Base-by-base conservation (phyloP, 2,329 filamentous ascomycete species). In the Botrytis medusae region DNA sequence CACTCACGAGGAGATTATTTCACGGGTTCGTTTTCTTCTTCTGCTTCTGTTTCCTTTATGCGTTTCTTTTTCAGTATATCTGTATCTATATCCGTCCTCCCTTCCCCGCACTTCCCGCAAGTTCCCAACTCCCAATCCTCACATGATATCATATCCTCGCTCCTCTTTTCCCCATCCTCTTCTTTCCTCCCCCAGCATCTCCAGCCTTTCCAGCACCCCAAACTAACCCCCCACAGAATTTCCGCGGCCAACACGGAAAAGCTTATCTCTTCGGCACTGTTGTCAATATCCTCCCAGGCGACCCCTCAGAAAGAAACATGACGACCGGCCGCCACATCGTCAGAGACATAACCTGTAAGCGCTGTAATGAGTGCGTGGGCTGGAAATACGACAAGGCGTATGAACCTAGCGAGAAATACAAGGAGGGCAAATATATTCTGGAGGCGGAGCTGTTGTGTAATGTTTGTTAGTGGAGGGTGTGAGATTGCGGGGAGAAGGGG, bases 381-480 rank as follows among this genome's bases (percentile, higher is more conserved):
- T 99, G 96, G 96, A 98, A 97, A 83, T 99, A 99, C 82, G 96
- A 99, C 84, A 97, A 97, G 85, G 96, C 96, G 1, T 98, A 93
- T 82, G 96, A 99, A 85, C 83, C 86, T 48, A 91, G 88, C 76
- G 95, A 99, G 87, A 97, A 97, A 84, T 99, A 99, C 85, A 99
- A 99, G 86, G 96, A 99, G 86, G 95, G 94, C 72, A 99, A 98
- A 85, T 98, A 93, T 82, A 99, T 99, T 74, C 87, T 99, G 73
- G 95, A 98, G 85, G 93, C 93, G 46, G 95, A 97, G 85, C 84
- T 98, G 76, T 86, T 98, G 57, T 95, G 93, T 83, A 91, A 90
- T 77, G 94, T 98, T 74, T 85, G 79, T 90, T 82, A 77, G 74
- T 59, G 54, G 71, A n/a, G 10, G 37, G 32, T n/a, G 7, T 16